phyloP scores from a whole-genome alignment of 371 early-diverging fungal species.

The Lichtheimia ramosa region DNA sequence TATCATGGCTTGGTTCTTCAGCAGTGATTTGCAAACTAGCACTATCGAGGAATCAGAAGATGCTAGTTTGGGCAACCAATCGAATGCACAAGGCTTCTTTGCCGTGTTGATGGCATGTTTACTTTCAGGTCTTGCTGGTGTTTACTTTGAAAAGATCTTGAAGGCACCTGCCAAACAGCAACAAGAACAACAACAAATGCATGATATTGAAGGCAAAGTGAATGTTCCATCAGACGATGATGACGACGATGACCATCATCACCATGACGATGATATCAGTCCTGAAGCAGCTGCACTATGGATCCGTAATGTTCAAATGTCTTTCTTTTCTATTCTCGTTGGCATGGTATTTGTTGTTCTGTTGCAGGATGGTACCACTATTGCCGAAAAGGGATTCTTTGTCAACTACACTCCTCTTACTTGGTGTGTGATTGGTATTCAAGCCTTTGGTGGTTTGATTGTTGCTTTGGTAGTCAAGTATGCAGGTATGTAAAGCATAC shows the following conservation, averaged over 20 bases:
- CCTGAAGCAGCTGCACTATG: slow-evolving; percentile 65
- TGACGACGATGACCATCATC: slow-evolving; percentile 5
- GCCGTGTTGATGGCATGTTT: slow-evolving; percentile 84
- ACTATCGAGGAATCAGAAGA: neutral
- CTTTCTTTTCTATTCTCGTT: slow-evolving; percentile 69
- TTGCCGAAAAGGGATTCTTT: slow-evolving; percentile 84
- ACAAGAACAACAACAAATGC: slow-evolving; percentile 14
- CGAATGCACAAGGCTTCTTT: slow-evolving; percentile 40
- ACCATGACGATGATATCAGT: neutral
- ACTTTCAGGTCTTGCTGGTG: slow-evolving; percentile 92
- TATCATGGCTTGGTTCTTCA: slow-evolving; percentile 2
- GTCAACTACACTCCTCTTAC: slow-evolving; percentile 82
- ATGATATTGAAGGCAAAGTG: slow-evolving; percentile 7
- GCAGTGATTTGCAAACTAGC: neutral
- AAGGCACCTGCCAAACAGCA: slow-evolving; percentile 51
- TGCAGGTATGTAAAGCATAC: slow-evolving; percentile 63
- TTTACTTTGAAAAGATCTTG: slow-evolving; percentile 95
- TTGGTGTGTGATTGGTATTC: slow-evolving; percentile 77
- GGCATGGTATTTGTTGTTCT: slow-evolving; percentile 68
- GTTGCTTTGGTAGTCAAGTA: slow-evolving; percentile 95
- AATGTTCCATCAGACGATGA: slow-evolving; percentile 4
- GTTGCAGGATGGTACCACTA: slow-evolving; percentile 75
- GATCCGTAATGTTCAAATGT: slow-evolving; percentile 89
- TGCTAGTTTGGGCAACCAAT: slow-evolving; percentile 34
- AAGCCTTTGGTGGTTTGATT: slow-evolving; percentile 91